Conservation (phyloP, 441 rosid genomes). For the Eruca vesicaria region DNA sequence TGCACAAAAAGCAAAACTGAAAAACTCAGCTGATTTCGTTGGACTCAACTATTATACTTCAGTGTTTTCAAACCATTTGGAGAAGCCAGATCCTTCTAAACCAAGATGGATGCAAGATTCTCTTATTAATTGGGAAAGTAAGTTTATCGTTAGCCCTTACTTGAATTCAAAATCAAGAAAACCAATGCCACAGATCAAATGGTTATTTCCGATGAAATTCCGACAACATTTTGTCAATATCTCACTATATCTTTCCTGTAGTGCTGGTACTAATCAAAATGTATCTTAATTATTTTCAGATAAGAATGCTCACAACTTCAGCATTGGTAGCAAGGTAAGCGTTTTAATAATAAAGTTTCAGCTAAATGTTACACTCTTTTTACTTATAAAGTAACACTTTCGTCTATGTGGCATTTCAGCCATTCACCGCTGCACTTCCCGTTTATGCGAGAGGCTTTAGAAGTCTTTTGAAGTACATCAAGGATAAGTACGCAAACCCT, state of each 20-base stretch:
- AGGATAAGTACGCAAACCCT: slow-evolving; percentile 30
- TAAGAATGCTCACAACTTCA: slow-evolving; percentile 6
- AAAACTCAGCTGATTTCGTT: slow-evolving; percentile 43
- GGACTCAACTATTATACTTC: slow-evolving; percentile 48
- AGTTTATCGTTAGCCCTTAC: background rate
- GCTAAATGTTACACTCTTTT: background rate
- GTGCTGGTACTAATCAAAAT: background rate
- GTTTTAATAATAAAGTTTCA: no score
- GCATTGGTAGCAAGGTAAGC: slow-evolving; percentile 31
- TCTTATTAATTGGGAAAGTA: slow-evolving; percentile 15
- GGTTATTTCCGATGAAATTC: background rate
- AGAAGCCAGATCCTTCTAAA: background rate
- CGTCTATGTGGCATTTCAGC: slow-evolving; percentile 18
- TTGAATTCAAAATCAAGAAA: background rate
- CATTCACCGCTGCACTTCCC: slow-evolving; percentile 30
- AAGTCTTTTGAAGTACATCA: slow-evolving; percentile 36
- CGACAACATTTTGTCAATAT: background rate
- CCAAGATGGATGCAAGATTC: slow-evolving; percentile 31
- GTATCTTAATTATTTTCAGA: slow-evolving; percentile 5
- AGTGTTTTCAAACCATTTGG: slow-evolving; percentile 26
- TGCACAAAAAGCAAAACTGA: slow-evolving; percentile 32
- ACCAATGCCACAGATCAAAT: background rate
- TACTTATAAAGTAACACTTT: background rate
- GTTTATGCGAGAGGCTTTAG: slow-evolving; percentile 39
- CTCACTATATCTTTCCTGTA: background rate